phyloP scores from a whole-genome alignment of 225 moss, liverwort and hornwort species.

The Pleurozium schreberi region DNA sequence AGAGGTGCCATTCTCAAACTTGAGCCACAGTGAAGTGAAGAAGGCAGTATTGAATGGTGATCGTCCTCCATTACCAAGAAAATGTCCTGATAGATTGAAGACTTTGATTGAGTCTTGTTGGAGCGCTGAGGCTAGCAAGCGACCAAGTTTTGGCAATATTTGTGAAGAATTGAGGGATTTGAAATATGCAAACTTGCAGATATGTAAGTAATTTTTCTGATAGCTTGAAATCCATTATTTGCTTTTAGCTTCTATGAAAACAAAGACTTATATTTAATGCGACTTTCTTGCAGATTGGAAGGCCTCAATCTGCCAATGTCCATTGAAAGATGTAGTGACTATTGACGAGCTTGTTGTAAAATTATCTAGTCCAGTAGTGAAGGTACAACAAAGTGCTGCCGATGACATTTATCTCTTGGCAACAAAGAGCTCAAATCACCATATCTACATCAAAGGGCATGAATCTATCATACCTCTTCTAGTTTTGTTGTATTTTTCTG shows the following conservation, averaged over 20 bases:
- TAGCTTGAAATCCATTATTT: not conserved
- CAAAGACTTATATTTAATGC: not conserved
- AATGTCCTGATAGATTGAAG: not conserved
- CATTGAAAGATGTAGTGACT: conserved; percentile 15
- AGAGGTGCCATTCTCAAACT: not conserved
- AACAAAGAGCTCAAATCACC: conserved; percentile 28
- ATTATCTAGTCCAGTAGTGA: conserved; percentile 4
- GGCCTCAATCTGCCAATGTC: accelerated
- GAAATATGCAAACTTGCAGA: not conserved
- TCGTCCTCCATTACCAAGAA: not conserved
- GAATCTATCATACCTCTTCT: conserved; percentile 42
- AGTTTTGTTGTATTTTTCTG: conserved; percentile 23
- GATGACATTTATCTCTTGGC: conserved; percentile 31
- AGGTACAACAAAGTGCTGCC: conserved; percentile 26
- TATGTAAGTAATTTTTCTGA: not conserved
- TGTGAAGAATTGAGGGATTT: not conserved
- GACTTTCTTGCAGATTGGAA: not conserved
- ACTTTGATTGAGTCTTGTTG: not conserved
- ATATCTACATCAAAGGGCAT: conserved; percentile 52
- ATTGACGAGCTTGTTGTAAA: conserved; percentile 36
- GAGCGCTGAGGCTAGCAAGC: not conserved
- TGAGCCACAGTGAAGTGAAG: not conserved
- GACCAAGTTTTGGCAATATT: not conserved
- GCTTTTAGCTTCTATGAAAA: not conserved
- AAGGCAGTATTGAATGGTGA: not conserved